Evolutionary conservation across 495 filamentous ascomycete genomes (phyloP), one percentile per base, ranked within the genome.

Genomic region (Penicillium daleae): DNA sequence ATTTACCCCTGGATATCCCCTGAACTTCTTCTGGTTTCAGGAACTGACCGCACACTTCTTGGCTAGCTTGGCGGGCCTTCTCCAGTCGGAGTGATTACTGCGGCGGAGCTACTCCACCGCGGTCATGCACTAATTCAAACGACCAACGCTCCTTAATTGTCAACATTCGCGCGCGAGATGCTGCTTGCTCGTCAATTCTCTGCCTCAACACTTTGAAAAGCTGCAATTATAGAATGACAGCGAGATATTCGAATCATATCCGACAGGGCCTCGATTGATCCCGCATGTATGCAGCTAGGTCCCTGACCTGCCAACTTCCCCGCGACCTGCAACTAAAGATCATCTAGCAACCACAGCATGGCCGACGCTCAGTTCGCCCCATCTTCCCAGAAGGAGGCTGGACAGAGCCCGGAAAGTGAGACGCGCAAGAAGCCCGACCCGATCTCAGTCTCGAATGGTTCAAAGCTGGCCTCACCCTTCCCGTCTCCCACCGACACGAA

Each of bases 401-500:
- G 73, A 35, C 63, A 53, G n/a, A 32, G 53, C 26, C 50, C 65
- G 29, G 60, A 63, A 55, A 67, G 66, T 21, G 51, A 59, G 17
- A 64, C 72, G 40, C 56, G 56, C 15, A 71, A 68, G 52, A 71
- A 57, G n/a, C 69, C 67, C 26, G 67, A 74, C 27, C 63, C 70
- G 1, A 60, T 66, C 13, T 55, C 63, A 10, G 49, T 66, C 27
- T 68, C 70, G 19, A 69, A 69, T 49, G 62, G 49, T 21, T 48
- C 68, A 44, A 75, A 71, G 58, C 52, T 75, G 50, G 67, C 71
- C 13, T 73, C 76, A 8, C 67, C 75, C 17, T 69, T 76, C 54
- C 76, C 72, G 56, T 77, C 76, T 44, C 74, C 74, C 0, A 75
- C 76, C 35, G 71, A 66, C 59, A 27, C 68, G 51, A 69, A 72